phyloP scores from a whole-genome alignment of 2,329 filamentous ascomycete genomes.

The Stagonosporopsis cucurbitacearum region DNA sequence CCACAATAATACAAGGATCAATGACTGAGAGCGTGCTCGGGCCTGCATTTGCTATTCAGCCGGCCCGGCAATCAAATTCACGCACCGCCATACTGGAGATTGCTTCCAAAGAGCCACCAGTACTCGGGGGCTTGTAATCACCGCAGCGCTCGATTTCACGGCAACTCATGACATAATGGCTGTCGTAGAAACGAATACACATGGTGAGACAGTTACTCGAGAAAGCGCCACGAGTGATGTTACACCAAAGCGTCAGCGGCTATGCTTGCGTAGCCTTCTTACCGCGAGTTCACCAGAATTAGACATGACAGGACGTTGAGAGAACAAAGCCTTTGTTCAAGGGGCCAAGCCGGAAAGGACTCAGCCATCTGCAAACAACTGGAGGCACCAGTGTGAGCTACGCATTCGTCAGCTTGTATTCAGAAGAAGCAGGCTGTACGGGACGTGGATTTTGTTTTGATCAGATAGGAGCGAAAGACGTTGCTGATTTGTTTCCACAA shows the following conservation, averaged over 20 bases:
- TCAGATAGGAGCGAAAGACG: constrained; percentile 56
- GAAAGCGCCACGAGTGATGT: constrained; percentile 17
- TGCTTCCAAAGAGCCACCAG: background rate
- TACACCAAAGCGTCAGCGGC: constrained; percentile 24
- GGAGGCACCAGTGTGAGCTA: background rate
- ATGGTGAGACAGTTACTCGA: constrained; percentile 3
- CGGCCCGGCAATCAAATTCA: constrained; percentile 9
- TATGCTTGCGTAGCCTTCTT: constrained; percentile 10
- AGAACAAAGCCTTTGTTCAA: constrained; percentile 20
- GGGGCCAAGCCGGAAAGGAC: constrained; percentile 1
- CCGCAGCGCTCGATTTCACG: background rate
- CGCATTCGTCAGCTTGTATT: constrained; percentile 7
- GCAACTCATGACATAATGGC: background rate
- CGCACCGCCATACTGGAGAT: background rate
- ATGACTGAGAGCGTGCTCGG: background rate
- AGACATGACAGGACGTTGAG: constrained; percentile 10
- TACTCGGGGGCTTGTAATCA: background rate
- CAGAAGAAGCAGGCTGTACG: background rate
- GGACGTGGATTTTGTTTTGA: constrained; percentile 1
- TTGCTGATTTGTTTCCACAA: constrained; percentile 50
- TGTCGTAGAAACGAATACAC: background rate
- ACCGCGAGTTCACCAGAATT: constrained; percentile 9
- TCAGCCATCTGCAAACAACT: background rate
- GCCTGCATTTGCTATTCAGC: constrained; percentile 3
- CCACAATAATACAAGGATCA: constrained; percentile 1